Evolutionary conservation across 306 rosid species (phyloP), one percentile per base, ranked within the genome.

Genomic region (Acacia confusa): DNA sequence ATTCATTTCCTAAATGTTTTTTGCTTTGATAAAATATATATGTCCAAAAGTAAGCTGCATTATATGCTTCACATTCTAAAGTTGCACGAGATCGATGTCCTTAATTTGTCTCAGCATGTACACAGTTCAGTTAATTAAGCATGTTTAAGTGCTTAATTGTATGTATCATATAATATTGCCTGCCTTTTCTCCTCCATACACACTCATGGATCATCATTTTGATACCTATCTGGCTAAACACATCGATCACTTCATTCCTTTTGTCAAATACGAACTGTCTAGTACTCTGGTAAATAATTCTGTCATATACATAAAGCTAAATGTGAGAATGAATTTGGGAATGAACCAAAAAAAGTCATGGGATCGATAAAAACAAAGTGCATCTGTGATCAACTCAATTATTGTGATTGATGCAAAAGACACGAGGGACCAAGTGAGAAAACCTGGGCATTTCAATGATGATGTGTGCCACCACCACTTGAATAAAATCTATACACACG

Each of bases 401-500:
- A 52, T 52, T 50, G 32, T 57, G 27, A n/a, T 57, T 55, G 64
- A 57, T 57, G 15, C 1, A 36, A 74, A 13, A 19, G 78, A 57
- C 70, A 40, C 8, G 57, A 70, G 74, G 58, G 75, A 63, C 58
- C 30, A 72, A 81, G 50, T n/a, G 24, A 68, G 83, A 80, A 50
- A 83, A 79, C 78, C 74, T 74, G 61, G 58, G 74, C 74, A 82
- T 68, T 40, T 83, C 78, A 22, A 80, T 80, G 55, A 78, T 78
- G 78, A 82, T 79, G 65, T 53, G 70, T 74, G 80, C 75, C 74
- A 82, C 76, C 71, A 47, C 69, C 60, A 53, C 11, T 66, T 67
- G 10, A 44, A 30, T 63, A 57, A 63, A 61, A 74, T 64, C 76
- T 65, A 19, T 50, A 78, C 69, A 15, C 69, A 28, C 69, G 20